A percentile compares a stretch with the other conserved stretches of the same genome.
phyloP scores from a whole-genome alignment of 2,329 filamentous ascomycete genomes.

The Grosmannia clavigera region DNA sequence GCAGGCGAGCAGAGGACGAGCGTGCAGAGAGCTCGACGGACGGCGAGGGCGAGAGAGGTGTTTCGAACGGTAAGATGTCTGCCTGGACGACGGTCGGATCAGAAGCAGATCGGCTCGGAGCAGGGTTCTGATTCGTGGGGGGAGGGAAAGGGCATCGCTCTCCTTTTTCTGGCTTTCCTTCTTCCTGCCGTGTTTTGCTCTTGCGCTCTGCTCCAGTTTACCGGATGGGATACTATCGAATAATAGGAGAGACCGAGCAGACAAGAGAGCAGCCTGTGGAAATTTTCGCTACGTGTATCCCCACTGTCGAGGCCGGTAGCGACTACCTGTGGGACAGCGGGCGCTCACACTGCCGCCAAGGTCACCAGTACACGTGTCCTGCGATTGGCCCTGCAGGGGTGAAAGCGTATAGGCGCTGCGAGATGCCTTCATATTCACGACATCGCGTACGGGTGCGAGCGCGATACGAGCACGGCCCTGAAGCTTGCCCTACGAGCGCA shows the following conservation, averaged over 20 bases:
- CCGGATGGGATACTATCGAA: not conserved
- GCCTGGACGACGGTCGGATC: not conserved
- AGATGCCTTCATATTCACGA: not conserved
- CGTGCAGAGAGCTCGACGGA: not conserved
- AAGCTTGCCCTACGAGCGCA: no score
- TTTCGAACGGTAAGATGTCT: not conserved
- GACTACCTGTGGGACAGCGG: not conserved
- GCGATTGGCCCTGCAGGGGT: not conserved
- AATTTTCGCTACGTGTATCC: not conserved
- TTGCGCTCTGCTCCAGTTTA: not conserved
- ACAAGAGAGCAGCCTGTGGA: not conserved
- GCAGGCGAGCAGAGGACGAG: not conserved
- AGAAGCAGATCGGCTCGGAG: not conserved
- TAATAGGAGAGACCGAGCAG: not conserved
- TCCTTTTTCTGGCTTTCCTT: not conserved
- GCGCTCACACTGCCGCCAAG: not conserved
- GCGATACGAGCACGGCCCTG: no score
- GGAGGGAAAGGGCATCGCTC: not conserved
- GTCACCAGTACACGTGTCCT: not conserved
- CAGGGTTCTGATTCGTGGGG: not conserved
- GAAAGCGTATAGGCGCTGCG: not conserved
- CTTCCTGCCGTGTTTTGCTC: not conserved
- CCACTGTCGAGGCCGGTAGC: not conserved
- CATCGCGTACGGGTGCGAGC: not conserved
- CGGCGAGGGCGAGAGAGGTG: not conserved